These are phyloP conservation scores for Carnegiea gigantea DNA, from an alignment of 179 eudicot species.

Conservation along the genomic window DNA sequence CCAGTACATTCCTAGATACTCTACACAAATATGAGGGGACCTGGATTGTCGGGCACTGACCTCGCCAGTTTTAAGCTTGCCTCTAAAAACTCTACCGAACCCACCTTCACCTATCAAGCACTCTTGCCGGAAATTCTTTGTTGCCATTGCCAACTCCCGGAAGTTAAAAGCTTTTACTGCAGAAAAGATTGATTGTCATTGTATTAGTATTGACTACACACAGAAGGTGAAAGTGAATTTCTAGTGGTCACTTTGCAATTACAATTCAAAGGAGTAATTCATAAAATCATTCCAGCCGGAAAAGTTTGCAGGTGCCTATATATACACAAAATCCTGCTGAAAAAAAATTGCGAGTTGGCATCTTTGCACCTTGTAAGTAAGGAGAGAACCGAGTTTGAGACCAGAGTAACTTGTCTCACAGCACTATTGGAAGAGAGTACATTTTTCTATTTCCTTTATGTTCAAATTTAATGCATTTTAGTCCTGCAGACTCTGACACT, in stretches of 20 bases:
- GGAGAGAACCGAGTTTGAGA: too few relatives aligned
- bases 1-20: conserved; percentile 16
- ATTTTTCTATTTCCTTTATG: too few relatives aligned
- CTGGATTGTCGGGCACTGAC: conserved; percentile 15
- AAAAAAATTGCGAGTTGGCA: too few relatives aligned
- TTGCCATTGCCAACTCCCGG: conserved; percentile 38
- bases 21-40: not conserved
- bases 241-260: too few relatives aligned
- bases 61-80: conserved; percentile 17
- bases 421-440: too few relatives aligned
- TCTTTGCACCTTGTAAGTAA: too few relatives aligned
- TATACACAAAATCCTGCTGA: too few relatives aligned
- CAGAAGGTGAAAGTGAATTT: not conserved
- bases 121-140: conserved; percentile 35
- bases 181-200: not conserved
- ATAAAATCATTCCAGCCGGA: too few relatives aligned
- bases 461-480: not conserved
- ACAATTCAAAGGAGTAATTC: too few relatives aligned
- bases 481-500: not conserved
- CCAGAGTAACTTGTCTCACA: too few relatives aligned
- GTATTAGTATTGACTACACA: not conserved
- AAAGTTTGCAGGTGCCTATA: too few relatives aligned
- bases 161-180: conserved; percentile 26
- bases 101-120: conserved; percentile 35
- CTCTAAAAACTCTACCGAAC: conserved; percentile 28